Percentiles rank a stretch among this genome's conserved stretches.
phyloP scores from a whole-genome alignment of 257 asterid genomes.

The Lithospermum erythrorhizon region DNA sequence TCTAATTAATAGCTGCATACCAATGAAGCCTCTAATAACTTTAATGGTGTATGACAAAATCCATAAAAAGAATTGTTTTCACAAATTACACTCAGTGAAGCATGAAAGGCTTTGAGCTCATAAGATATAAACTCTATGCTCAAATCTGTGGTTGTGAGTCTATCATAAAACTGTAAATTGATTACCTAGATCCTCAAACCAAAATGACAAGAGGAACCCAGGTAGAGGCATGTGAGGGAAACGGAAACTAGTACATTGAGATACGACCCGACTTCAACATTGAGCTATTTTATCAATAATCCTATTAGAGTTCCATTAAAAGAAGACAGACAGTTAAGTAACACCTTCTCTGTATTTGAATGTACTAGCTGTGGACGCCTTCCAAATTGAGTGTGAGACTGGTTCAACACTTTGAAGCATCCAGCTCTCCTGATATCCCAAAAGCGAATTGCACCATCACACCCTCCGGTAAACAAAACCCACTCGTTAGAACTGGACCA shows the following conservation, averaged over 20 bases:
- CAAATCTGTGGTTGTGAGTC: neutral
- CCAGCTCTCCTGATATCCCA: conserved; percentile 99
- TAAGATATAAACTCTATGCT: neutral
- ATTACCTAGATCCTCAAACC: neutral
- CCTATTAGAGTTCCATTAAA: neutral
- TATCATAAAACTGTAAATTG: neutral
- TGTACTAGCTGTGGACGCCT: conserved; percentile 64
- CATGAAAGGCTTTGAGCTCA: neutral
- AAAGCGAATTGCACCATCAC: conserved; percentile 97
- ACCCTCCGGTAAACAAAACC: conserved; percentile 92
- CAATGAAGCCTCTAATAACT: neutral
- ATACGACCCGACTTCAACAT: neutral
- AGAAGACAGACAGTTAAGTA: conserved; percentile 1
- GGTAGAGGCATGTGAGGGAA: neutral
- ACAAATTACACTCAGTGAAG: neutral
- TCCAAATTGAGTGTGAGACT: conserved; percentile 82
- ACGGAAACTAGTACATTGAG: neutral
- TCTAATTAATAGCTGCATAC: neutral
- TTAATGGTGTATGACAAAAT: neutral
- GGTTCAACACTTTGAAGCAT: conserved; percentile 85
- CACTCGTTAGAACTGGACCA: conserved; percentile 98
- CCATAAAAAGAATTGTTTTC: neutral
- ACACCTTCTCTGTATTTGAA: conserved; percentile 58
- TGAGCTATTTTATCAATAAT: neutral
- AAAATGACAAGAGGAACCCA: neutral